Base-by-base conservation (phyloP, 257 asterid genomes). In the Nyctanthes arbortristis region DNA sequence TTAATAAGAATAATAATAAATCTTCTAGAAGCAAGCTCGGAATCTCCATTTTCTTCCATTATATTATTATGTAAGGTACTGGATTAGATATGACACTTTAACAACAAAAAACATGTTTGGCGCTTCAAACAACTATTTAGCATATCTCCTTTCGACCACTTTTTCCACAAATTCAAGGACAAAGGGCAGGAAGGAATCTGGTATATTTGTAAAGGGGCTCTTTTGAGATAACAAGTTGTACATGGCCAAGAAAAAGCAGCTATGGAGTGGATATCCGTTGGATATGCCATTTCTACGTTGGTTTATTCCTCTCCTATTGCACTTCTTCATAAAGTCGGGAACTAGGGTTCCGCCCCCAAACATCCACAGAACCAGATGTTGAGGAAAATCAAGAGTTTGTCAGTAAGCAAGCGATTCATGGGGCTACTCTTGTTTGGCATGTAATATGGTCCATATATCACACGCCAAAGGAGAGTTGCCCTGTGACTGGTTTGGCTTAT, bases 381-480 rank as follows among this genome's bases (percentile, higher is more conserved):
- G 18, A 34, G 18, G 22, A 11, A 30, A 36, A 60, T 3, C 32
- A 47, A 20, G 1, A 14, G 55, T 45, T 36, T n/a, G n/a, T n/a
- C 2, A 39, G 70, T 74, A 78, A 81, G 85, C 73, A 70, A 84
- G 80, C 33, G 66, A 76, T 80, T 84, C 40, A 43, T 76, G 72
- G 87, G 88, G 84, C 78, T 72, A 12, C 82, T 83, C 79, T 81
- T 63, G 0, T 9, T 86, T 84, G 89, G 89, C 89, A 77, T 84
- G 83, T 61, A 65, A 37, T 54, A 63, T 43, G 33, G n/a, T n/a
- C n/a, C n/a, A n/a, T n/a, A n/a, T n/a, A 33, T 59, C 40, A 68
- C 84, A 74, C 76, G 92, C 89, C 88, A 79, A 84, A 80, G 89
- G 89, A 86, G 92, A 86, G 92, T 78, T 86, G 89, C 89, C 83